Percentiles rank a stretch among this genome's conserved stretches.
phyloP scores from a whole-genome alignment of 768 basidiomycete species.

The Rhizopogon sp. region DNA sequence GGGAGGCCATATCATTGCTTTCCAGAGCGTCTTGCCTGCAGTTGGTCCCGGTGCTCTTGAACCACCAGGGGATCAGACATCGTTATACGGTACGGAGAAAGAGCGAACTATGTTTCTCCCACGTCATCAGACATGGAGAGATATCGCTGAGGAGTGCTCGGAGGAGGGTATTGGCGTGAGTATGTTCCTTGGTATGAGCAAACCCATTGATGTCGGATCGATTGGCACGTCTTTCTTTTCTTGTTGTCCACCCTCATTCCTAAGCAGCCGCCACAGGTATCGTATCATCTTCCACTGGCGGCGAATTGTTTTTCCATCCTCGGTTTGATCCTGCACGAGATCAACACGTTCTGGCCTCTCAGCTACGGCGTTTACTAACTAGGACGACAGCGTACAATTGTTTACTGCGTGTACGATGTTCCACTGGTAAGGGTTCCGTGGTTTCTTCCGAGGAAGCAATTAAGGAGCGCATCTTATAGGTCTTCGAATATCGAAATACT shows the following conservation, averaged over 20 bases:
- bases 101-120: slow-evolving; percentile 78
- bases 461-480: slow-evolving; percentile 32
- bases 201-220: slow-evolving; percentile 82
- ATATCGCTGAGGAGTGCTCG: slow-evolving; percentile 83
- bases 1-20: slow-evolving; percentile 76
- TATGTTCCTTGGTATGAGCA: slow-evolving; percentile 78
- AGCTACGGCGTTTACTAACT: slow-evolving; percentile 62
- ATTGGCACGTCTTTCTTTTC: slow-evolving; percentile 48
- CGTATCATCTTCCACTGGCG: slow-evolving; percentile 74
- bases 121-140: slow-evolving; percentile 74
- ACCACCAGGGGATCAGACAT: slow-evolving; percentile 52
- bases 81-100: slow-evolving; percentile 78
- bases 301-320: slow-evolving; percentile 89
- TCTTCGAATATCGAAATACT: slow-evolving; percentile 57
- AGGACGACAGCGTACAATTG: slow-evolving; percentile 79
- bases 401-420: slow-evolving; percentile 76
- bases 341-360: slow-evolving; percentile 59
- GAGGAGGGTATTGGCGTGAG: slow-evolving; percentile 88
- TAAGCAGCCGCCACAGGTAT: slow-evolving; percentile 37
- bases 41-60: slow-evolving; percentile 69
- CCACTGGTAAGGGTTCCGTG: slow-evolving; percentile 52
- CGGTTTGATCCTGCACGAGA: slow-evolving; percentile 76
- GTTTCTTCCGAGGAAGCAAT: neutral
- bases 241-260: slow-evolving; percentile 1
- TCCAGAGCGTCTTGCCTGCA: slow-evolving; percentile 65